Conservation (phyloP, 257 asterid genomes). For the Ophiorrhiza pumila region DNA sequence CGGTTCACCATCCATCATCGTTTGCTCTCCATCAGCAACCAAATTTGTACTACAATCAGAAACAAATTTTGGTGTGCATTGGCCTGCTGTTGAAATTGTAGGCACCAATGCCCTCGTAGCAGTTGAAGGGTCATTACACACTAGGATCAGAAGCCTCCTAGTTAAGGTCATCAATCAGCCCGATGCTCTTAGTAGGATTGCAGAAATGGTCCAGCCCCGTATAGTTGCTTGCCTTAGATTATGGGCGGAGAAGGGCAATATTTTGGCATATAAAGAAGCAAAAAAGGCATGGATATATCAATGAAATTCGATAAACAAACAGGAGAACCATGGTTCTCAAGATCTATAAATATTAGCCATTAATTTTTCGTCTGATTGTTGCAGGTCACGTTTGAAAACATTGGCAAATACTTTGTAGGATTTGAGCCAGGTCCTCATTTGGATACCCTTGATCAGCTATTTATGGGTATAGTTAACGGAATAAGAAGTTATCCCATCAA, state of each 20-base stretch:
- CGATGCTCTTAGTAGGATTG: constrained; percentile 45
- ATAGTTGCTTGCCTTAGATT: constrained; percentile 32
- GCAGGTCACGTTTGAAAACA: constrained; percentile 45
- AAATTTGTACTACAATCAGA: constrained; percentile 44
- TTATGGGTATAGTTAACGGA: constrained; percentile 34
- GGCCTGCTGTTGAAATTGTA: constrained; percentile 39
- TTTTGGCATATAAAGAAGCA: constrained; percentile 36
- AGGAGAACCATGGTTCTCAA: no score
- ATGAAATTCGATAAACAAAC: not conserved
- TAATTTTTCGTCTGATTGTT: not conserved
- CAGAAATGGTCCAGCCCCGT: constrained; percentile 49
- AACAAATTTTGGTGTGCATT: constrained; percentile 19
- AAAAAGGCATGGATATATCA: constrained; percentile 37
- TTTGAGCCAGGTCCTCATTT: constrained; percentile 40
- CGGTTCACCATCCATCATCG: constrained; percentile 49
- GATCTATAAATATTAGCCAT: no score
- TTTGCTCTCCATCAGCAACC: constrained; percentile 35
- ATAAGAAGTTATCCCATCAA: constrained; percentile 44
- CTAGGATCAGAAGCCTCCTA: constrained; percentile 41
- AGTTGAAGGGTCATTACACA: constrained; percentile 36
- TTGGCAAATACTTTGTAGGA: constrained; percentile 49
- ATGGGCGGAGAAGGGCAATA: constrained; percentile 42
- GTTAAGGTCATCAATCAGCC: constrained; percentile 48
- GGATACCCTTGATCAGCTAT: constrained; percentile 41
- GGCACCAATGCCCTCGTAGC: constrained; percentile 33